phyloP scores from a whole-genome alignment of 2,329 filamentous ascomycete species.

The Bipolaris zeicola region DNA sequence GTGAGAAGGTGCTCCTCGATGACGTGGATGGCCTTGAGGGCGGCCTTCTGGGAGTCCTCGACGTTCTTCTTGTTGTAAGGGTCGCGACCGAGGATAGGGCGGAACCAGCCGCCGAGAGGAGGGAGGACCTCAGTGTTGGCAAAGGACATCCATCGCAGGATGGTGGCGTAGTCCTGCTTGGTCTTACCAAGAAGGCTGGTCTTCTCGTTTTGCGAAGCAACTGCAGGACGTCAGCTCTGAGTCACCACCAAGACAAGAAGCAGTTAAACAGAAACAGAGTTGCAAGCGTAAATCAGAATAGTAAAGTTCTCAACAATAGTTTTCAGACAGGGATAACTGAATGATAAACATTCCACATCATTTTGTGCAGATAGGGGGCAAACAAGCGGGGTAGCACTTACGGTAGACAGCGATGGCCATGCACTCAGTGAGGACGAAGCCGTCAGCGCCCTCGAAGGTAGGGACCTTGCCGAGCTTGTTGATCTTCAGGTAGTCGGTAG shows the following conservation, averaged over 20 bases:
- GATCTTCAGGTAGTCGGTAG: slow-evolving; percentile 79
- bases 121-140: slow-evolving; percentile 86
- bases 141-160: slow-evolving; percentile 97
- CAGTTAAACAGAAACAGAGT: slow-evolving; percentile 18
- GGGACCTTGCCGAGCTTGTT: slow-evolving; percentile 92
- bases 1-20: slow-evolving; percentile 86
- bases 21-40: slow-evolving; percentile 70
- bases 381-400: slow-evolving; percentile 62
- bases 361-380: slow-evolving; percentile 36
- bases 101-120: slow-evolving; percentile 78
- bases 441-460: slow-evolving; percentile 89
- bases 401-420: slow-evolving; percentile 97
- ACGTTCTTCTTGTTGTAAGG: slow-evolving; percentile 98
- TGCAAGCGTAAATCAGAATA: slow-evolving; percentile 84
- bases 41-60: slow-evolving; percentile 75
- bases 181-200: slow-evolving; percentile 98
- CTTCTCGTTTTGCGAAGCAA: slow-evolving; percentile 99
- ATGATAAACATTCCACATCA: slow-evolving; percentile 75
- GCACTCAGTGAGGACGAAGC: slow-evolving; percentile 84
- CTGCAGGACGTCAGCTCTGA: slow-evolving; percentile 57
- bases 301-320: slow-evolving; percentile 77
- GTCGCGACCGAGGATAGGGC: slow-evolving; percentile 78
- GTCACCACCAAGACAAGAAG: slow-evolving; percentile 28
- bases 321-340: slow-evolving; percentile 83
- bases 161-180: slow-evolving; percentile 99